Evolutionary conservation across 768 basidiomycete genomes (phyloP), one percentile per base, ranked within the genome.

Genomic region (Lactarius indigo): DNA sequence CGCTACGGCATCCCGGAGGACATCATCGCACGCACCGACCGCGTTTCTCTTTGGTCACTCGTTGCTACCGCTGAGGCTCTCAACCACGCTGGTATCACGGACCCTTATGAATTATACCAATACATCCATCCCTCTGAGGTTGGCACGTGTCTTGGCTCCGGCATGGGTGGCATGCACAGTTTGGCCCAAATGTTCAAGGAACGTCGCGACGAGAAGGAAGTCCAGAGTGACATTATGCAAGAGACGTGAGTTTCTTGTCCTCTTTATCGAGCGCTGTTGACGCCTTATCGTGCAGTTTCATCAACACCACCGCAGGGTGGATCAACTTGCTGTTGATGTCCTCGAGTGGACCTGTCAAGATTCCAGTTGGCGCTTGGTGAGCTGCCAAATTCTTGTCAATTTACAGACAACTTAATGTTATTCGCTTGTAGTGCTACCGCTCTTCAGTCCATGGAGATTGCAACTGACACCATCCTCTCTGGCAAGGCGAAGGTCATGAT

Each of bases 401-500:
- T 31, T 47, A 41, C 39, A 31, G 23, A 63, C 72, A 57, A 59
- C 60, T 64, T 47, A 57, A 58, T 13, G 60, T 47, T 35, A 4
- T 2, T 10, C 63, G 5, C 70, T 10, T 62, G 5, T 70, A 94
- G 93, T 73, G 97, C 97, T 30, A 99, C 97, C 17, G 97, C 96
- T 31, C 83, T 99, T 33, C 97, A 99, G 78, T 99, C 97, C 6
- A 79, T 99, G 39, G 97, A 99, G 76, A 98, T 99, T 71, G 97
- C 95, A n/a, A 90, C 91, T 71, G 97, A 99, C 73, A 92, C 93
- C 0, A 90, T 99, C 70, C 77, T 96, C 41, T 91, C 91, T 8
- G 92, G 96, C 68, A 99, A 99, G 77, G 97, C 97, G 39, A 98
- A 98, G 80, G 89, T 99, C 74, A 99, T 99, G 97, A 89, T 99